Conservation (phyloP, 2,329 filamentous ascomycete species). For the Arthrobotrys sphaeroides region DNA sequence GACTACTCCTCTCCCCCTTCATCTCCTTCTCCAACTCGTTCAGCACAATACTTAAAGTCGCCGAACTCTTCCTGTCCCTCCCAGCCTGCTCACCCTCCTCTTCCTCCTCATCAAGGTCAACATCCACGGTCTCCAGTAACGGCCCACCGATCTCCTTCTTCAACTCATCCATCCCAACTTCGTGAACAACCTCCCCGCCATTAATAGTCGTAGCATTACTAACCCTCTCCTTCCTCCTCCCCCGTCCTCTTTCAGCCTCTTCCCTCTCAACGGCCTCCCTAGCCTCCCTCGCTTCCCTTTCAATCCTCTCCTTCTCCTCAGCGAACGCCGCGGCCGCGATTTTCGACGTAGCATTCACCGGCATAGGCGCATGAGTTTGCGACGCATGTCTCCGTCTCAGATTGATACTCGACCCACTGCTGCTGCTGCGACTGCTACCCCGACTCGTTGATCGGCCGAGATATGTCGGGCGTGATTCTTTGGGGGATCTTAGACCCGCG, state of each 20-base stretch:
- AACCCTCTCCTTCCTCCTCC: conserved; percentile 51
- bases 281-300: conserved; percentile 10
- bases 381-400: conserved; percentile 29
- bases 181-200: conserved; percentile 37
- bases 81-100: conserved; percentile 19
- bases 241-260: conserved; percentile 1
- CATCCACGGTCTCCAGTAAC: conserved; percentile 14
- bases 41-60: conserved; percentile 50
- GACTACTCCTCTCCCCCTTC: conserved; percentile 20
- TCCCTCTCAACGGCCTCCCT: conserved; percentile 19
- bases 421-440: conserved; percentile 41
- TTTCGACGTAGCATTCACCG: conserved; percentile 40
- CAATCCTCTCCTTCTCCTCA: conserved; percentile 38
- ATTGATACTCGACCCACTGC: conserved; percentile 36
- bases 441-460: conserved; percentile 28
- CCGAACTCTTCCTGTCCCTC: conserved; percentile 47
- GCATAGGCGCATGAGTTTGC: conserved; percentile 37
- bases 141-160: conserved; percentile 24
- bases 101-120: conserved; percentile 22
- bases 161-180: conserved; percentile 39
- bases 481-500: conserved; percentile 35
- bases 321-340: conserved; percentile 48
- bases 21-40: conserved; percentile 48
- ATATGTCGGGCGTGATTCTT: conserved; percentile 24
- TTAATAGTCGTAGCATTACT: conserved; percentile 51